These are phyloP conservation scores for Naegleria lovaniensis DNA, from an alignment of 208 protist genomes.

Conservation along the genomic window DNA sequence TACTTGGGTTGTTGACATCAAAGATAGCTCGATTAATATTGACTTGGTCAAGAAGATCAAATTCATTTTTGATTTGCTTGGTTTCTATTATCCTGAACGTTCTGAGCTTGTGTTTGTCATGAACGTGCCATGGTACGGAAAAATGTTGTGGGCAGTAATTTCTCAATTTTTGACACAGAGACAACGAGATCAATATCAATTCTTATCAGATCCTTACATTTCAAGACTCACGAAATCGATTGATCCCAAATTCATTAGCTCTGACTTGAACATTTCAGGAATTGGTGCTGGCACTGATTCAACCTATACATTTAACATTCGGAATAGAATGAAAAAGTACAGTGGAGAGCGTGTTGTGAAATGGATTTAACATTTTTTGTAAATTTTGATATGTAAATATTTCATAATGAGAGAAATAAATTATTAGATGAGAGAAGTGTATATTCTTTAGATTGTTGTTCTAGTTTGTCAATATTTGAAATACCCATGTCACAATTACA, in stretches of 20 bases:
- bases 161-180: background rate
- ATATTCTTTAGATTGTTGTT: too few relatives aligned
- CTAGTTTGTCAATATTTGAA: too few relatives aligned
- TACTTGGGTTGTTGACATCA: constrained; percentile 10
- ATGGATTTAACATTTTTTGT: too few relatives aligned
- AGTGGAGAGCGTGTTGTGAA: too few relatives aligned
- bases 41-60: background rate
- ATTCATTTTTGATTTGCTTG: background rate
- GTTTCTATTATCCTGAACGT: background rate
- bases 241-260: background rate
- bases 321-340: background rate
- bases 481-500: too few relatives aligned
- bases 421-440: too few relatives aligned
- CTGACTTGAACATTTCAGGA: background rate
- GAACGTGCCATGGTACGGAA: background rate
- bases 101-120: background rate
- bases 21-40: background rate
- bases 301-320: background rate
- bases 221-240: background rate
- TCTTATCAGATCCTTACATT: background rate
- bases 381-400: too few relatives aligned
- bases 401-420: too few relatives aligned
- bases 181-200: background rate
- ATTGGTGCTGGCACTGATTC: background rate
- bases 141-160: background rate